Base-by-base conservation (phyloP, 192 early-diverging fungal species). In the Pilobolus umbonatus region DNA sequence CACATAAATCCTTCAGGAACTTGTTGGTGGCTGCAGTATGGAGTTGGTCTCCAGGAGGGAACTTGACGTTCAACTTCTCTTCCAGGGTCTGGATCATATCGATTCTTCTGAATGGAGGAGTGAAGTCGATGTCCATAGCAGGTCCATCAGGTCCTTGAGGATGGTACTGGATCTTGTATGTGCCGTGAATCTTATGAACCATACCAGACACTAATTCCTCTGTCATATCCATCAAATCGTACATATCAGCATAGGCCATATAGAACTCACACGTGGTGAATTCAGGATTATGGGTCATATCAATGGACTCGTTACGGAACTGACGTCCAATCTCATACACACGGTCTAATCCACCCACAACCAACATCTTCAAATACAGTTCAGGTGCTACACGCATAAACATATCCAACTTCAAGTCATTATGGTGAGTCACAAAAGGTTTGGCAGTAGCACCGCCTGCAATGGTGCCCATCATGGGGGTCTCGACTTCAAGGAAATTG, bases 401-500 rank as follows among this genome's bases (percentile, higher is more conserved):
- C 68, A 99, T 80, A 63, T 99, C 95, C 53, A 96, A 81, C 79
- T 98, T 97, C 48, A 99, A 85, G 68, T 99, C 95, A 75, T 99
- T 99, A 86, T 99, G 97, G 73, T 98, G 95, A 30, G 97, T 99
- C 61, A 95, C 75, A 73, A 99, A 99, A 21, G 97, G 97, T 81
- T 95, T 96, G 63, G 97, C 97, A n/a, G 95, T 96, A 46, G 97
- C 95, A 55, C 97, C 95, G 68, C 89, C 89, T 12, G 90, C 89
- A 79, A 97, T 94, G 89, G 91, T 89, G 84, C 95, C 96, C 94
- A 99, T 98, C 94, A 98, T 98, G 31, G 97, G 97, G n/a, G 97
- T 99, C 72, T 99, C 97, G 47, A 99, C 96, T 79, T 99, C 96
- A 50, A 99, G 80, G 80, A 99, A 99, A 36, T 89, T 92, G 32